These are phyloP conservation scores for Mycocentrospora acerina DNA, from an alignment of 2,329 filamentous ascomycete genomes.

Conservation along the genomic window DNA sequence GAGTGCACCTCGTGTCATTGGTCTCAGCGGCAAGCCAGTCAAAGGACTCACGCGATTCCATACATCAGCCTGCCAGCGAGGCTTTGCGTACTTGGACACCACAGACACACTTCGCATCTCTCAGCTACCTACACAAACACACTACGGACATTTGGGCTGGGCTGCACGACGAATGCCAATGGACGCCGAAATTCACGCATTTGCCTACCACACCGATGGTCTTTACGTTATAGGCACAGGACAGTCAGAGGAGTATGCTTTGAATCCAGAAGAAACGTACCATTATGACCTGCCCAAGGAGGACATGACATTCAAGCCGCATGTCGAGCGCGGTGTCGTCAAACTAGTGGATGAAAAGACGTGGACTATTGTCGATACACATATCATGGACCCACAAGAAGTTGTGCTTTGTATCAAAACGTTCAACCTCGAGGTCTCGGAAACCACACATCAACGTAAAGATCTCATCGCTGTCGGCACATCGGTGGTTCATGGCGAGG, in stretches of 20 bases:
- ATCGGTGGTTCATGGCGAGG: conserved; percentile 83
- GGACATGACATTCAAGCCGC: conserved; percentile 63
- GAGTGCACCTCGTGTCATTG: conserved; percentile 72
- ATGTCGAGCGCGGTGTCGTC: conserved; percentile 69
- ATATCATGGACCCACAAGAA: conserved; percentile 73
- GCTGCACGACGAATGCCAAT: conserved; percentile 71
- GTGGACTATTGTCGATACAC: conserved; percentile 75
- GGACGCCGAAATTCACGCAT: conserved; percentile 67
- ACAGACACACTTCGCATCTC: conserved; percentile 72
- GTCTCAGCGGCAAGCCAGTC: conserved; percentile 67
- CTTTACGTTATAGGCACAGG: conserved; percentile 78
- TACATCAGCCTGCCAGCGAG: conserved; percentile 73
- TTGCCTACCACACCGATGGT: conserved; percentile 76
- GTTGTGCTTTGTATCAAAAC: conserved; percentile 79
- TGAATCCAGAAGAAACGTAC: conserved; percentile 82
- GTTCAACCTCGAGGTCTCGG: conserved; percentile 84
- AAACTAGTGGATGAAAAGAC: conserved; percentile 77
- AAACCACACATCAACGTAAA: conserved; percentile 82
- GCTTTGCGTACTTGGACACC: conserved; percentile 71
- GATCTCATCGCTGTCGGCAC: conserved; percentile 84
- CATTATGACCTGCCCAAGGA: conserved; percentile 76
- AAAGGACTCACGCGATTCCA: conserved; percentile 75
- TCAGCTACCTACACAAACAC: conserved; percentile 66
- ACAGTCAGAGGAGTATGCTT: conserved; percentile 64
- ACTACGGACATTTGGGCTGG: conserved; percentile 74